These are phyloP conservation scores for Colletotrichum liaoningense DNA, from an alignment of 2,329 filamentous ascomycete genomes.

Conservation along the genomic window DNA sequence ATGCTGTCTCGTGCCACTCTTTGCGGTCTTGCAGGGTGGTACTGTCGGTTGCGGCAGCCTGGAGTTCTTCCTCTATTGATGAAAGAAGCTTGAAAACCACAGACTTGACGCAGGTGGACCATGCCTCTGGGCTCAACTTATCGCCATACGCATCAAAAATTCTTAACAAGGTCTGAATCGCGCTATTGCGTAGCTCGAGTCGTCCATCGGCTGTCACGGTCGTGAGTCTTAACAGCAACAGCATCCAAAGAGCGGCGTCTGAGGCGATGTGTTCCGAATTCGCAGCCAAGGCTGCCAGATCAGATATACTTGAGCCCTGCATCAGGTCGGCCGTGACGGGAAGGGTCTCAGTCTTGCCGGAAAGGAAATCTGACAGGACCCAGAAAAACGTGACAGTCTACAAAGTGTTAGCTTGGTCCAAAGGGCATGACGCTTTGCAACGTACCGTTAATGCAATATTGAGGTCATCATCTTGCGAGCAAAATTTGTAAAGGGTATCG, in stretches of 20 bases:
- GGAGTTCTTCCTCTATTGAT: constrained; percentile 72
- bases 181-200: constrained; percentile 84
- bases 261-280: constrained; percentile 70
- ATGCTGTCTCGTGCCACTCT: constrained; percentile 81
- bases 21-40: constrained; percentile 49
- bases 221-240: constrained; percentile 77
- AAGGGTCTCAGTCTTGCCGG: constrained; percentile 67
- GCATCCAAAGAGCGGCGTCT: constrained; percentile 81
- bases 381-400: constrained; percentile 95
- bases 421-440: constrained; percentile 31
- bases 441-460: constrained; percentile 92
- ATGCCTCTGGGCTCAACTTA: constrained; percentile 80
- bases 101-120: constrained; percentile 84
- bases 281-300: constrained; percentile 69
- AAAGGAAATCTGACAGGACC: constrained; percentile 91
- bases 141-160: constrained; percentile 94
- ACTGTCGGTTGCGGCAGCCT: constrained; percentile 49
- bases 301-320: constrained; percentile 58
- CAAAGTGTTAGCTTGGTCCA: constrained; percentile 33
- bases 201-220: constrained; percentile 78
- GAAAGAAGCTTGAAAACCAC: constrained; percentile 84
- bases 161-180: constrained; percentile 88
- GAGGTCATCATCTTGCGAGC: constrained; percentile 88
- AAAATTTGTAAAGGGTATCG: constrained; percentile 90
- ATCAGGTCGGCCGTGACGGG: constrained; percentile 69